phyloP scores from a whole-genome alignment of 2,329 filamentous ascomycete species.

The Beauveria brongniartii region DNA sequence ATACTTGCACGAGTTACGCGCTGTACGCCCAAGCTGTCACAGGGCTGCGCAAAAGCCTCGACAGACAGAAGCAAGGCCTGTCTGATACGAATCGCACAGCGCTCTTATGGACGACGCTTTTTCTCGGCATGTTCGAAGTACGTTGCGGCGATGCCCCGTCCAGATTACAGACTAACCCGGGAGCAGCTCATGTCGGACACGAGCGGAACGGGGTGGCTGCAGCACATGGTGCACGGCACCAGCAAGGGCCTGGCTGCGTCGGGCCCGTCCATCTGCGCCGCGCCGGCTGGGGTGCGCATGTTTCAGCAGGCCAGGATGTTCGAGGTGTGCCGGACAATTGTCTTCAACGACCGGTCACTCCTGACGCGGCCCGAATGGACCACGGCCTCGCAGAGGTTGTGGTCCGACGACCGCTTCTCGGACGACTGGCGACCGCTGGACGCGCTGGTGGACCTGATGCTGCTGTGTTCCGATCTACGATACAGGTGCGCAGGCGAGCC shows the following conservation, averaged over 20 bases:
- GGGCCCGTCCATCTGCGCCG: slow-evolving; percentile 19
- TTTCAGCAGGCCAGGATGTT: slow-evolving; percentile 25
- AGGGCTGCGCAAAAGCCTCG: slow-evolving; percentile 15
- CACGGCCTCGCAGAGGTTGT: not conserved
- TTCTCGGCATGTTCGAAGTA: slow-evolving; percentile 28
- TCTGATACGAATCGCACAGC: slow-evolving; percentile 10
- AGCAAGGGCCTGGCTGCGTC: slow-evolving; percentile 22
- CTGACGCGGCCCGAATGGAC: slow-evolving; percentile 20
- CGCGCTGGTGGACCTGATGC: slow-evolving; percentile 23
- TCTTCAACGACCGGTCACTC: slow-evolving; percentile 23
- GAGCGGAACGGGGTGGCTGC: slow-evolving; percentile 25
- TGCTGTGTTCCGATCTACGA: slow-evolving; percentile 23
- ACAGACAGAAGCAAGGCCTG: slow-evolving; percentile 13
- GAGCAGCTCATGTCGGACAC: slow-evolving; percentile 24
- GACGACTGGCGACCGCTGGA: slow-evolving; percentile 16
- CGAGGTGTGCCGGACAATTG: slow-evolving; percentile 24
- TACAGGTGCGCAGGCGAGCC: slow-evolving; percentile 17
- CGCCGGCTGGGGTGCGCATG: slow-evolving; percentile 19
- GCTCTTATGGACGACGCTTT: slow-evolving; percentile 25
- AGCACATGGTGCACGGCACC: slow-evolving; percentile 28
- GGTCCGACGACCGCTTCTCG: not conserved
- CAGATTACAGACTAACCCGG: not conserved
- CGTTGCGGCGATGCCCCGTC: not conserved
- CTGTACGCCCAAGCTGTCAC: slow-evolving; percentile 21
- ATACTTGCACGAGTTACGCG: slow-evolving; percentile 13